Evolutionary conservation across 2,329 filamentous ascomycete species (phyloP), one percentile per base, ranked within the genome.

Genomic region (Fusarium nematophilum): DNA sequence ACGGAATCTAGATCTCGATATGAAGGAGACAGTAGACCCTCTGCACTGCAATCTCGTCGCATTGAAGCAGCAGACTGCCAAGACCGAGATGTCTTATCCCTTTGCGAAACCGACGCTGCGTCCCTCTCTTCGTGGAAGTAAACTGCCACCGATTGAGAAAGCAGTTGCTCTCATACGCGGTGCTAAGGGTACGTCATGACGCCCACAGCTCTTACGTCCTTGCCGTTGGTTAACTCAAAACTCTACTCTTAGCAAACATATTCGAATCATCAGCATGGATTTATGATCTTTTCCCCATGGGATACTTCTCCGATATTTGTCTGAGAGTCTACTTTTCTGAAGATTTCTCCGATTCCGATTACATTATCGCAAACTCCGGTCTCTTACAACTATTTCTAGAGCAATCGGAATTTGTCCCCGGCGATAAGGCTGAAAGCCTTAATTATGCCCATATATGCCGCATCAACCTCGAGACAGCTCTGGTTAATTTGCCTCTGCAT

Each of bases 1-100:
- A 3, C 59, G 60, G 18, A 61, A 64, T 9, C 59, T 67, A 1
- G 57, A 65, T 9, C 58, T 71, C 2, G 68, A 73, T 42, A 65
- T 74, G 67, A 62, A 65, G 6, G 71, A 74, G 43, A 70, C 70
- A 1, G 42, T 75, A 11, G 69, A 72, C 30, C 66, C 71, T 1
- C 71, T 75, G 4, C 66, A 67, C 17, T 57, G 67, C 26, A 63
- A 60, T n/a, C 51, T 60, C 17, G 33, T 44, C n/a, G 31, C 53
- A 39, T 40, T 63, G n/a, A 57, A 56, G 27, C 49, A 57, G 17
- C 60, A 60, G 31, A 55, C 50, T 6, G 38, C 44, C 9, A 45
- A 50, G 11, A 53, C 27, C 7, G 60, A 64, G 26, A 55, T 64
- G 60, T 30, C 40, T 3, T 59, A 53, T 36, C 53, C 53, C 17